These are phyloP conservation scores for Papiliotrema flavescens DNA, from an alignment of 1,284 basidiomycete genomes.

Conservation along the genomic window DNA sequence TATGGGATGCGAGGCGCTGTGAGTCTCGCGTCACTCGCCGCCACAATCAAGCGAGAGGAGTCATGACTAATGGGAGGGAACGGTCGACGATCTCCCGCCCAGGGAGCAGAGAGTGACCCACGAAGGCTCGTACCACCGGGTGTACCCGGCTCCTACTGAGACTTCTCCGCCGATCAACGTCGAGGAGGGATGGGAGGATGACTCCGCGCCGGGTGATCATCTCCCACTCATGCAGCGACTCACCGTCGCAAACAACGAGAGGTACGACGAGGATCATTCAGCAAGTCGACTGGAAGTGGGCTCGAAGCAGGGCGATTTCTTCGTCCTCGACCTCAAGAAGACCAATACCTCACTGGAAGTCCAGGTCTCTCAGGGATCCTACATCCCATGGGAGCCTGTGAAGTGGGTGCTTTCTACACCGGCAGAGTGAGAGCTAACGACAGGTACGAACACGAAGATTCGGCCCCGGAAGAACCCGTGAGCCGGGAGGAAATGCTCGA, in stretches of 20 bases:
- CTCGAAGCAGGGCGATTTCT: too few relatives aligned
- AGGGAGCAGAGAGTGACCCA: slow-evolving; percentile 14
- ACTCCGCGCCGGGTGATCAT: not conserved
- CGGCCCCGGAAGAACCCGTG: not conserved
- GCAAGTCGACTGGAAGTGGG: too few relatives aligned
- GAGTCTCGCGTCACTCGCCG: too few relatives aligned
- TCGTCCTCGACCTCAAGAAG: too few relatives aligned
- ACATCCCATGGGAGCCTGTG: slow-evolving; percentile 8
- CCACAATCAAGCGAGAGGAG: too few relatives aligned
- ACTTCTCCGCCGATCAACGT: slow-evolving; percentile 18
- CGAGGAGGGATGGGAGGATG: slow-evolving; percentile 26
- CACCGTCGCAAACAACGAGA: too few relatives aligned
- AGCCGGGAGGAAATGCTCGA: not conserved
- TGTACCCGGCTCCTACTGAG: slow-evolving; percentile 32
- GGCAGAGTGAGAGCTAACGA: not conserved
- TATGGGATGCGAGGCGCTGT: not conserved
- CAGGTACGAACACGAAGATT: slow-evolving; percentile 3
- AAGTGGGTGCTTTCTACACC: too few relatives aligned
- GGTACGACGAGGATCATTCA: too few relatives aligned
- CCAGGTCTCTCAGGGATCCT: not conserved
- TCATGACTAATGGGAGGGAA: not conserved
- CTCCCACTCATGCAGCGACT: not conserved
- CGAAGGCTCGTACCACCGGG: slow-evolving; percentile 18
- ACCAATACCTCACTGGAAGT: too few relatives aligned
- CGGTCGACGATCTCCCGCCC: not conserved